Percentiles rank a stretch among this genome's conserved stretches.
These are phyloP conservation scores for Pythium aristosporum DNA, from an alignment of 352 stramenopile genomes.

Conservation along the genomic window DNA sequence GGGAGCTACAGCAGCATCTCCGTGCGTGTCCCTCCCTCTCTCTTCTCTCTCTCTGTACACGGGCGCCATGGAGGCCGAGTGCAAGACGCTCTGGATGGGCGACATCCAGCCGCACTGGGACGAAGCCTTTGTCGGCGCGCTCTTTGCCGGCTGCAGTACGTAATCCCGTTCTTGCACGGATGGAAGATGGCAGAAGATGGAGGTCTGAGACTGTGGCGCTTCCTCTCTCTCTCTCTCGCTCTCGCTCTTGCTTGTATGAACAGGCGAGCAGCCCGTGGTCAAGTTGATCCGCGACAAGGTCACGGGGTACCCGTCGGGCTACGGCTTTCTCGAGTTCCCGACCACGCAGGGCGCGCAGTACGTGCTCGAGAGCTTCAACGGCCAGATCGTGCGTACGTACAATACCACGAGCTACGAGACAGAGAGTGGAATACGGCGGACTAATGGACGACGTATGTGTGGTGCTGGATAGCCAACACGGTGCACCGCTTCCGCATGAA, in stretches of 20 bases:
- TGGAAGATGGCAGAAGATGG: background rate
- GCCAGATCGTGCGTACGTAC: conserved; percentile 81
- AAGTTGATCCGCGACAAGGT: conserved; percentile 91
- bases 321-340: conserved; percentile 91
- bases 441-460: background rate
- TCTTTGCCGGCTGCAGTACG: conserved; percentile 76
- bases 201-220: too few relatives aligned
- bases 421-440: too few relatives aligned
- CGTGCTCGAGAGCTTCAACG: conserved; percentile 86
- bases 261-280: conserved; percentile 79
- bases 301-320: conserved; percentile 85
- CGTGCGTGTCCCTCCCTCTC: background rate
- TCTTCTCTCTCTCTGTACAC: background rate
- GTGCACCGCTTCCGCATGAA: conserved; percentile 91
- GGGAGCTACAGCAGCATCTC: background rate
- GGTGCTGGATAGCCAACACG: conserved; percentile 62
- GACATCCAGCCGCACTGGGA: conserved; percentile 91
- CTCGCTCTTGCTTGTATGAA: background rate
- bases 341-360: conserved; percentile 77
- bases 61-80: conserved; percentile 42
- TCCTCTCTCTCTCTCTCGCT: background rate
- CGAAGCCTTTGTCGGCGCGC: conserved; percentile 82
- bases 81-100: conserved; percentile 90
- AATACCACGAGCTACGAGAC: too few relatives aligned
- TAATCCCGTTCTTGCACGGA: background rate